Conservation (phyloP, 2,329 filamentous ascomycete genomes). For the Neonectria faginata region DNA sequence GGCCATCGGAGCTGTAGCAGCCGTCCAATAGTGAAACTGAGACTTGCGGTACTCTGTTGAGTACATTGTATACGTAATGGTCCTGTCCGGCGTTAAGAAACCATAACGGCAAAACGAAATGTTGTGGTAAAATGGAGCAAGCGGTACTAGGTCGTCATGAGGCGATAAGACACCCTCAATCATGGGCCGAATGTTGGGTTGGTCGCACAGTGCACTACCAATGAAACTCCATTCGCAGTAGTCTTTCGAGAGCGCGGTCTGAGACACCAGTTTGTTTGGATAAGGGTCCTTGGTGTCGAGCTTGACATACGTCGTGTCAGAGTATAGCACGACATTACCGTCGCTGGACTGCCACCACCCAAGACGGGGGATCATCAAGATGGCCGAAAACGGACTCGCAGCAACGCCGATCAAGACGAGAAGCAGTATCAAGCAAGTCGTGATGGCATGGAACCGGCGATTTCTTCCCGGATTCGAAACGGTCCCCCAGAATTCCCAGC, state of each 20-base stretch:
- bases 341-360: slow-evolving; percentile 21
- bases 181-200: too few species aligned
- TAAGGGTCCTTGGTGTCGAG: too few species aligned
- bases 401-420: background rate
- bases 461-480: slow-evolving; percentile 5
- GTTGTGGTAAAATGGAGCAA: too few species aligned
- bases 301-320: background rate
- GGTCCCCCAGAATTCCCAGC: slow-evolving; percentile 19
- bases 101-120: too few species aligned
- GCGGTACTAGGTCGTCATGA: too few species aligned
- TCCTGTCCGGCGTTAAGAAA: too few species aligned
- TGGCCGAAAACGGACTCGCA: slow-evolving; percentile 16
- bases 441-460: background rate
- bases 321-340: background rate
- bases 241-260: too few species aligned
- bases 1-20: background rate
- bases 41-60: background rate
- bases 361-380: slow-evolving; percentile 18
- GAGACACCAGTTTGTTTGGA: too few species aligned
- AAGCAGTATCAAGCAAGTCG: background rate
- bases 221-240: too few species aligned
- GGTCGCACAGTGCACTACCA: too few species aligned
- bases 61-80: too few species aligned
- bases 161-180: too few species aligned
- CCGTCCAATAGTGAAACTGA: background rate